Percentiles rank a stretch among this genome's conserved stretches.
Evolutionary conservation across 1,284 basidiomycete genomes (phyloP).

Genomic region (Cutaneotrichosporon daszewskae): DNA sequence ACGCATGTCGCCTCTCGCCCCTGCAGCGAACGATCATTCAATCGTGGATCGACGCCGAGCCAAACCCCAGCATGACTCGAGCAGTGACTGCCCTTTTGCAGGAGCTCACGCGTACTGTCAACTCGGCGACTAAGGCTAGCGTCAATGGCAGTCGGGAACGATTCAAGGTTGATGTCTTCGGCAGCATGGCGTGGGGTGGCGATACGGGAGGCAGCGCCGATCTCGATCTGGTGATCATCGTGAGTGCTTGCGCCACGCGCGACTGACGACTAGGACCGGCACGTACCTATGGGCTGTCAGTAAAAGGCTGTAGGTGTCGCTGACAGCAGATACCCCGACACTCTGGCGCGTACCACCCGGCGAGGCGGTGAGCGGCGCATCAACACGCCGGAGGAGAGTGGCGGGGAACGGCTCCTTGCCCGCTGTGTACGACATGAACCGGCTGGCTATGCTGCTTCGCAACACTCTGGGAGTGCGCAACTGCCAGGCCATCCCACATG

Average conservation of each 20-base stretch:
- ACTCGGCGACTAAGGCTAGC: neutral
- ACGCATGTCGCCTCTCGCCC: too few species aligned
- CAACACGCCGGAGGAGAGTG: neutral
- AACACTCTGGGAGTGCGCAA: constrained; percentile 16
- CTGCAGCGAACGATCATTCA: constrained; percentile 1
- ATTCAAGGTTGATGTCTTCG: constrained; percentile 45
- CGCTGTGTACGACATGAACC: constrained; percentile 32
- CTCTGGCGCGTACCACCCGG: constrained; percentile 3
- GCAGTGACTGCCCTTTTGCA: neutral
- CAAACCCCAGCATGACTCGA: neutral
- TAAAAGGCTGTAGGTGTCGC: neutral
- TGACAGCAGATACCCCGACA: constrained; percentile 6
- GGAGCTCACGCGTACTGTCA: neutral
- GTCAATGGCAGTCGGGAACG: constrained; percentile 8
- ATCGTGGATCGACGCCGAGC: constrained; percentile 6
- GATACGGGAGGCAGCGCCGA: constrained; percentile 37
- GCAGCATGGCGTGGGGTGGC: constrained; percentile 47
- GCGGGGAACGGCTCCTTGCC: constrained; percentile 16
- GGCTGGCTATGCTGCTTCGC: constrained; percentile 19
- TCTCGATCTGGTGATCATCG: constrained; percentile 41
- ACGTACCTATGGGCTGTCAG: constrained; percentile 37
- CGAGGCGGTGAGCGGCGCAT: too few species aligned
- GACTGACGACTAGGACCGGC: constrained; percentile 26
- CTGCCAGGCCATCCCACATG: constrained; percentile 23
- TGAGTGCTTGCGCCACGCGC: constrained; percentile 11